Evolutionary conservation across 177 flowering plant species (phyloP), one percentile per base, ranked within the genome.

Genomic region (Tripterygium wilfordii): DNA sequence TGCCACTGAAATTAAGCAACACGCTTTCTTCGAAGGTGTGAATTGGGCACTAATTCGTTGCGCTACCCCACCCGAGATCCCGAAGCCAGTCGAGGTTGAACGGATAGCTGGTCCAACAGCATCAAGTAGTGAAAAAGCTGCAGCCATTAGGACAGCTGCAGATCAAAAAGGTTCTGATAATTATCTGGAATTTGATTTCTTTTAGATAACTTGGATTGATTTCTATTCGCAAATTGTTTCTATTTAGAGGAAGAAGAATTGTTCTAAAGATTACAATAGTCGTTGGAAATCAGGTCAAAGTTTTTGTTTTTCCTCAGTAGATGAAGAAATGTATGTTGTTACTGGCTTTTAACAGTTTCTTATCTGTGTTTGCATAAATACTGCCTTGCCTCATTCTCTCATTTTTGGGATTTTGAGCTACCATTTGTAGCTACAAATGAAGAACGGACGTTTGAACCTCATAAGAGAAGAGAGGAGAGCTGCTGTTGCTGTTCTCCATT

Each of bases 1-100:
- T 3, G 97, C 97, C 14, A 85, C 97, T 1, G 96, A 90, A 72
- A 84, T 90, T n/a, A 90, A 87, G 78, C 97, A 90, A 42, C 95
- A 90, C 61, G 83, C 97, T 0, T 90, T 90, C 73, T 90, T 90
- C 32, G 90, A 87, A 67, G 96, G 96, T 8, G 82, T 90, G 10
- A 90, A 90, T 46, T 90, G 97, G 97, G 97, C 97, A 23, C 51
- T 90, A 56, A 90, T 90, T 24, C 82, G 97, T 2, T 90, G 97
- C 47, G 90, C 96, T n/a, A 84, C 74, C 13, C 97, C 97, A 0
- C 97, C 97, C 9, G 96, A 82, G 48, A 68, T 87, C 33, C 97
- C 96, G 15, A 82, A 71, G 52, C 84, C 86, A 0, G 73, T 80
- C 10, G 92, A 79, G 57, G 38, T 72, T 14, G 90, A 82, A 35